phyloP scores from a whole-genome alignment of 441 rosid genomes.

The Gossypium davidsonii region DNA sequence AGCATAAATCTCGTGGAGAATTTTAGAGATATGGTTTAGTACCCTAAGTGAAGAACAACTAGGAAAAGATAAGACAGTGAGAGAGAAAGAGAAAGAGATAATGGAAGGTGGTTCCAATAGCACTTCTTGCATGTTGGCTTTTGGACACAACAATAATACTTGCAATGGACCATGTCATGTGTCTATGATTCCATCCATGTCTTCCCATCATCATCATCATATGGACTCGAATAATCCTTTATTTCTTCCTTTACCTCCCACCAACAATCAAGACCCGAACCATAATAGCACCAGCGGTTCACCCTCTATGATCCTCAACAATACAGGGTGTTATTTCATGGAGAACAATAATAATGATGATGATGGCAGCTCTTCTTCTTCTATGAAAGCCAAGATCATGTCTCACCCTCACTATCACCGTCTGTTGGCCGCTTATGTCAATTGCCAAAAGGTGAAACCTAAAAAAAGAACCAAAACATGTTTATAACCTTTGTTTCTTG shows the following conservation, averaged over 20 bases:
- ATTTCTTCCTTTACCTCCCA: conserved; percentile 39
- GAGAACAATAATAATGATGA: conserved; percentile 23
- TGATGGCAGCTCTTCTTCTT: conserved; percentile 31
- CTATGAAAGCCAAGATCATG: conserved; percentile 81
- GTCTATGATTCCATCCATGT: conserved; percentile 56
- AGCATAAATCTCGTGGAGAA: conserved; percentile 89
- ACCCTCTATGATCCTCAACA: conserved; percentile 31
- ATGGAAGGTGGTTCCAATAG: conserved; percentile 51
- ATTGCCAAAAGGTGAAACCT: conserved; percentile 74
- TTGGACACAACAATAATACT: conserved; percentile 39
- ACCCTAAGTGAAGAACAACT: conserved; percentile 21
- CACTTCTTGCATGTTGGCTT: conserved; percentile 48
- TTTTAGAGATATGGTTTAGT: conserved; percentile 22
- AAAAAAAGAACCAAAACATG: background rate
- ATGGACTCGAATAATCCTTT: conserved; percentile 41
- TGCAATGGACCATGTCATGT: conserved; percentile 44
- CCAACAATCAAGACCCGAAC: conserved; percentile 33
- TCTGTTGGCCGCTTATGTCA: conserved; percentile 77
- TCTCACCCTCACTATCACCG: conserved; percentile 93
- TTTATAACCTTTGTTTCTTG: background rate
- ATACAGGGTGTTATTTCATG: conserved; percentile 44
- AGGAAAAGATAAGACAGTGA: conserved; percentile 27
- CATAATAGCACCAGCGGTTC: conserved; percentile 21
- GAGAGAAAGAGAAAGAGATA: conserved; percentile 20
- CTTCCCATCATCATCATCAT: conserved; percentile 33